phyloP scores from a whole-genome alignment of 257 asterid species.

The Rubia yunnanensis region DNA sequence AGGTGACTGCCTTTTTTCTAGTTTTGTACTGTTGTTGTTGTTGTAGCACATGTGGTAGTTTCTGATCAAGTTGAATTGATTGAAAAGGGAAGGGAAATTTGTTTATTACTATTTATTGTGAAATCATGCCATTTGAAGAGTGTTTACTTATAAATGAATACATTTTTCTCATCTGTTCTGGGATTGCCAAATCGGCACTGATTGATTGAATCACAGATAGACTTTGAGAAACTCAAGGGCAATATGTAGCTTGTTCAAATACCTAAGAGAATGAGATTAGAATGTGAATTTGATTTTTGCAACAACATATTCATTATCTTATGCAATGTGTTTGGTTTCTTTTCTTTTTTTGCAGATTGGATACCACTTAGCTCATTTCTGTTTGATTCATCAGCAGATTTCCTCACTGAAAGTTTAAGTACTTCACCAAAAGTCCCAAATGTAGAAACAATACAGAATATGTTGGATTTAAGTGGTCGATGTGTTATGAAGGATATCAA shows the following conservation, averaged over 20 bases:
- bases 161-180: background rate
- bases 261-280: background rate
- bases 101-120: too few relatives aligned
- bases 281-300: background rate
- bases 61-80: background rate
- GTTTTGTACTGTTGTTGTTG: background rate
- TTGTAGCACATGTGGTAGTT: background rate
- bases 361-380: constrained; percentile 83
- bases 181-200: background rate
- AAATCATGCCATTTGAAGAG: background rate
- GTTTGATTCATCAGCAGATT: constrained; percentile 54
- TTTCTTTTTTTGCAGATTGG: constrained; percentile 58
- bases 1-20: constrained; percentile 36
- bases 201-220: background rate
- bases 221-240: background rate
- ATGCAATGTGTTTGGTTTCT: constrained; percentile 8
- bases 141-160: background rate
- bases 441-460: constrained; percentile 29
- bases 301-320: background rate
- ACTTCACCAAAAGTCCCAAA: constrained; percentile 38
- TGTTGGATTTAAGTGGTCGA: constrained; percentile 38
- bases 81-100: background rate
- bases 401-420: constrained; percentile 48
- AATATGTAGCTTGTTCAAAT: background rate
- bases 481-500: constrained; percentile 54